Base-by-base conservation (phyloP, 305 asterid genomes). In the Fraxinus floribunda region DNA sequence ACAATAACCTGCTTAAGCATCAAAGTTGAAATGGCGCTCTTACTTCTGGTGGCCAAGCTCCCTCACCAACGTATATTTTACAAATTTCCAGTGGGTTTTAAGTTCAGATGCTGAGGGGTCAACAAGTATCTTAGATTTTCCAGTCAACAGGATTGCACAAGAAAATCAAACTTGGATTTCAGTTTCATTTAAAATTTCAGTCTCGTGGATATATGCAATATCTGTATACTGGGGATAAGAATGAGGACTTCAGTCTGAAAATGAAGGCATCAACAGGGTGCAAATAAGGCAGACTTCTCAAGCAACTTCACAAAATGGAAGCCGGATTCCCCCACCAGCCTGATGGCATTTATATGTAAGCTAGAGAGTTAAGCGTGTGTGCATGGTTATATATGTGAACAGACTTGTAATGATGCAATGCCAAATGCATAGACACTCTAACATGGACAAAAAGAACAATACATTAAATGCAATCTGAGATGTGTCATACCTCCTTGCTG, bases 401-500 rank as follows among this genome's bases (percentile, higher is more conserved):
- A 66, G 74, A 10, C 36, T 66, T 26, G 18, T 26, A 9, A 66
- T 29, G 30, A 66, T 66, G 73, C 73, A 66, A 66, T 22, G 16
- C n/a, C 35, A 22, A 66, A 24, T 22, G 73, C 73, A 66, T 66
- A 66, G 73, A 26, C 73, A 26, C 30, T 64, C 75, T 29, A 11
- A 70, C 22, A 78, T 72, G 13, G 77, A n/a, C 39, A 7, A 26
- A 71, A 10, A 34, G 73, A 66, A 10, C 52, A 55, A 77, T 30
- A 6, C 18, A 22, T 34, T 13, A 76, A 49, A 75, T 24, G 68
- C 39, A 35, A 13, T 44, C 57, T 24, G 7, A 62, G 78, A 87
- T 7, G 70, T 30, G 34, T 41, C 46, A 62, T 87, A 96, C 99
- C 97, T 94, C 86, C 98, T 92, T 77, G 98, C 98, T 66, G 99